These are phyloP conservation scores for Stygiomarasmius scandens DNA, from an alignment of 1,284 basidiomycete species.

Conservation along the genomic window DNA sequence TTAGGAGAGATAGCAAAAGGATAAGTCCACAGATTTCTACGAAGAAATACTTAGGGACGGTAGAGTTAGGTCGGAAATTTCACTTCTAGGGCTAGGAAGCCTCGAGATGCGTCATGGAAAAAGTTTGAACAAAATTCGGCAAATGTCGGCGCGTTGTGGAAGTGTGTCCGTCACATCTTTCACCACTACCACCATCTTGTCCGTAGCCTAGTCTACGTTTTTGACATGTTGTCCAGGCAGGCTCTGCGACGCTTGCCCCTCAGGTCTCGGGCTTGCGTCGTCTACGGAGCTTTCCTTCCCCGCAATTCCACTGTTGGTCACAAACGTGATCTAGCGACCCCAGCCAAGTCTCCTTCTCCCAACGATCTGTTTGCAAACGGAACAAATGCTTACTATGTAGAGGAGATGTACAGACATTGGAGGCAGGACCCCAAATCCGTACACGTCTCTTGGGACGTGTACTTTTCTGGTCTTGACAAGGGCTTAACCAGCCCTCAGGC, in stretches of 20 bases:
- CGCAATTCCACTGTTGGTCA: slow-evolving; percentile 1
- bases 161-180: background rate
- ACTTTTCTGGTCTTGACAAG: slow-evolving; percentile 93
- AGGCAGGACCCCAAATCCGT: slow-evolving; percentile 90
- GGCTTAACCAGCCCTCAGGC: slow-evolving; percentile 84
- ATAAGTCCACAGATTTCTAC: no score
- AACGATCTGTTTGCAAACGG: slow-evolving; percentile 88
- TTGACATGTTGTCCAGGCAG: slow-evolving; percentile 18
- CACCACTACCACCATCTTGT: slow-evolving; percentile 14
- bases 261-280: slow-evolving; percentile 3
- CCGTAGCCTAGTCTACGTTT: slow-evolving; percentile 15
- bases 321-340: slow-evolving; percentile 49
- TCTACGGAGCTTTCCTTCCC: slow-evolving; percentile 5
- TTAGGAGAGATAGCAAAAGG: no score
- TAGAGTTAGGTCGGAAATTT: background rate
- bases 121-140: background rate
- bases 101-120: no score
- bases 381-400: slow-evolving; percentile 93
- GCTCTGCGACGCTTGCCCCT: slow-evolving; percentile 17
- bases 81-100: no score
- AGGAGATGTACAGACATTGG: slow-evolving; percentile 95
- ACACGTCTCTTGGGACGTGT: slow-evolving; percentile 93
- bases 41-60: no score
- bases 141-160: slow-evolving; percentile 1
- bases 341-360: slow-evolving; percentile 58